Base-by-base conservation (phyloP, 1,284 basidiomycete species). In the Austroboletus rostrupii region DNA sequence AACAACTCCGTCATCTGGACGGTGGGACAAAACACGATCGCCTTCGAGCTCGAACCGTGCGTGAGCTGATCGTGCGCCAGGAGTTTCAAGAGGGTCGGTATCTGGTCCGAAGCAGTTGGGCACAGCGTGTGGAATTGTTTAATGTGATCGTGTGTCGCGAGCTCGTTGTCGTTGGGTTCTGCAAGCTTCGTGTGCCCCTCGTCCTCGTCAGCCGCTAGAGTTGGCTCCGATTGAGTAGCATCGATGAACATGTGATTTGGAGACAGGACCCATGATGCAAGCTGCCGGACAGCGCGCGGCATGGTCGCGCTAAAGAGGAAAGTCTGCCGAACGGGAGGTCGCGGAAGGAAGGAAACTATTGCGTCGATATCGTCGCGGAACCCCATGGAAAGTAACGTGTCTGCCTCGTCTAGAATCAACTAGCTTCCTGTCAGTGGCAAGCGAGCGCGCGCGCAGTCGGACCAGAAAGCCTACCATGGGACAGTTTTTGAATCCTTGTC, bases 311-410 rank as follows among this genome's bases (percentile, higher is more conserved):
- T 95, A 73, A 98, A 97, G 55, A 99, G 76, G 75, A 97, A 89
- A 0, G 94, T 98, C 66, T 95, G 92, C 19, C 95, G 83, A 50
- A 84, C 68, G 0, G 82, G 78, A 2, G 74, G 67, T 31, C 74
- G 70, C 16, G 91, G 90, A n/a, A 98, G 74, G 57, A 77, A 77
- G 3, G 73, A 61, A 31, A 81, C 72, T 61, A 98, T 94, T 1
- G 77, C 79, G 35, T 92, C 81, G 41, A 99, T 84, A 57, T 97
- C 94, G 41, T 89, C 82, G 10, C 89, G 81, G 83, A 99, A 99
- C 57, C 96, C 96, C 87, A 97, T 92, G 57, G 97, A 94, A 38
- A 99, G 77, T 13, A 98, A 78, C 0, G 92, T 96, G 68, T 99
- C 97, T 11, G 94, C 94, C 70, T 98, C 96, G 64, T 99, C 96